These are phyloP conservation scores for Helminthosporium solani DNA, from an alignment of 2,329 filamentous ascomycete species.

Conservation along the genomic window DNA sequence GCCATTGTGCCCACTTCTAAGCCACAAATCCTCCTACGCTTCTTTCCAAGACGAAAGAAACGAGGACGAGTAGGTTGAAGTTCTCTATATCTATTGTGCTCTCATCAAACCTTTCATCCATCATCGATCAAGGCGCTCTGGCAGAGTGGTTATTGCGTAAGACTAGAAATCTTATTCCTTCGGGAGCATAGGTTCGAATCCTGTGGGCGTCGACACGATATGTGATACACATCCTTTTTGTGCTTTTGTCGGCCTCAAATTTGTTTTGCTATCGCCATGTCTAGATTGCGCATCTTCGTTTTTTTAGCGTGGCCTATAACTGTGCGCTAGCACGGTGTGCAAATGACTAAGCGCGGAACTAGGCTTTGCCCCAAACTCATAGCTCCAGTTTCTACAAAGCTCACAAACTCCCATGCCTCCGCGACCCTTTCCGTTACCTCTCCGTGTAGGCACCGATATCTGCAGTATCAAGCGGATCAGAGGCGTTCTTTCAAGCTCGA, in stretches of 20 bases:
- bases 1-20: no score
- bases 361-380: neutral
- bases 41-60: no score
- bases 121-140: conserved; percentile 30
- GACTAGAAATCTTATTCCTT: conserved; percentile 48
- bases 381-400: no score
- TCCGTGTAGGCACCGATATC: conserved; percentile 77
- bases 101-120: conserved; percentile 7
- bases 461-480: conserved; percentile 68
- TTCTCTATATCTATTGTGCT: neutral
- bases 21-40: no score
- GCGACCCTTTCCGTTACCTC: conserved; percentile 61
- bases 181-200: conserved; percentile 46
- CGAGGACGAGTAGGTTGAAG: neutral
- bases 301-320: neutral
- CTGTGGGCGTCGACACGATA: conserved; percentile 34
- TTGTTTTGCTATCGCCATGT: no score
- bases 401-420: conserved; percentile 39
- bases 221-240: conserved; percentile 18
- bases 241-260: no score
- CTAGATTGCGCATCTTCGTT: neutral
- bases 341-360: neutral
- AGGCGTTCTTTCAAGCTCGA: conserved; percentile 50
- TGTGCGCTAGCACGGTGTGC: neutral
- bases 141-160: conserved; percentile 47